Base-by-base conservation (phyloP, 441 rosid species). In the Brassica hybrid region DNA sequence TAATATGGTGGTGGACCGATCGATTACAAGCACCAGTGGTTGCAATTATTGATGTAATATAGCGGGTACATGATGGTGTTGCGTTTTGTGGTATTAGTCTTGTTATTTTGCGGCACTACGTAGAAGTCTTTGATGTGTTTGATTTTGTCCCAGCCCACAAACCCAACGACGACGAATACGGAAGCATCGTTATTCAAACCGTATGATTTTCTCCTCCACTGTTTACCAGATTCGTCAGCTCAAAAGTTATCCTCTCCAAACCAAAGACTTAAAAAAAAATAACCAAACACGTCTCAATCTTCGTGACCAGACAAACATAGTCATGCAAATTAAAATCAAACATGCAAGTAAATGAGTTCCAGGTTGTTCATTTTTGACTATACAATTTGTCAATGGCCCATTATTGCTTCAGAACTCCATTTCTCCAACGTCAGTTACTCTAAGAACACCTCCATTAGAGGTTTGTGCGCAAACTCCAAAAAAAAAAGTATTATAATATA, bases 371-470 rank as follows among this genome's bases (percentile, higher is more conserved):
- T 8, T 9, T 14, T 34, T 0, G 17, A 32, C 8, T 17, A 69
- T 12, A 69, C 63, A 14, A 17, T 69, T 17, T 69, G 50, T 34
- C 64, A 56, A 18, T 56, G 59, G 58, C 58, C 58, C 58, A 52
- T 52, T 52, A 14, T 50, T 52, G 59, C 21, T 16, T 54, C 21
- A 54, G 59, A 54, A 54, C 59, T 54, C 21, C 11, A 54, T 54
- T 54, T 54, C 21, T 50, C 57, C 57, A 14, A 50, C 57, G 56
- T 50, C 57, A 50, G 19, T 14, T 50, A 50, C 58, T 14, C 57
- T 14, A 50, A 8, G 14, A n/a, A n/a, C n/a, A n/a, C n/a, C n/a
- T n/a, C n/a, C n/a, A n/a, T n/a, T n/a, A n/a, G n/a, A n/a, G n/a
- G n/a, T n/a, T n/a, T n/a, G n/a, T n/a, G n/a, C n/a, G n/a, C n/a